Percentiles rank a stretch among this genome's conserved stretches.
phyloP scores from a whole-genome alignment of 352 stramenopile species.

The Phytophthora tentaculata region DNA sequence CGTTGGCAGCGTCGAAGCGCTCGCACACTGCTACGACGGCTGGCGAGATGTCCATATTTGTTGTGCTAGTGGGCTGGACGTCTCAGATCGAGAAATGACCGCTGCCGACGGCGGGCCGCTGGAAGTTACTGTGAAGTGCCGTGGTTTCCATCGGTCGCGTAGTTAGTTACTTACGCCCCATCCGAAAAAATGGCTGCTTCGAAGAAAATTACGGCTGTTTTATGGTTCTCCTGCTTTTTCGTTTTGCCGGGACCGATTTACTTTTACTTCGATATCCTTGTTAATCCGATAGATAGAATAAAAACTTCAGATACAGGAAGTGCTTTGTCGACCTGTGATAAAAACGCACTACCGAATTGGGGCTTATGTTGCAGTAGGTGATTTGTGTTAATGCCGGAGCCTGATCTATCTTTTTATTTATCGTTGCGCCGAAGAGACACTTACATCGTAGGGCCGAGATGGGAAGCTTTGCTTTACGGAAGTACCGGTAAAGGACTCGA shows the following conservation, averaged over 20 bases:
- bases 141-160: not conserved
- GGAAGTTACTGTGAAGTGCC: not conserved
- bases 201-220: constrained; percentile 5
- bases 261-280: not conserved
- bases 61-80: constrained; percentile 1
- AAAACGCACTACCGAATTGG: not conserved
- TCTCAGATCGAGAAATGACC: constrained; percentile 23
- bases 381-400: no score
- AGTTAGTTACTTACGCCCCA: not conserved
- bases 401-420: no score
- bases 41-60: constrained; percentile 43
- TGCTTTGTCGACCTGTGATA: constrained; percentile 1
- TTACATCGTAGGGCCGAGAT: constrained; percentile 1
- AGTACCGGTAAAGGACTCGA: constrained; percentile 2
- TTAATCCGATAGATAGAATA: not conserved
- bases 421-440: no score
- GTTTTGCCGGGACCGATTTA: not conserved
- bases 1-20: constrained; percentile 44
- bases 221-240: not conserved
- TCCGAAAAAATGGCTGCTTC: constrained; percentile 2
- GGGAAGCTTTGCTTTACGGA: constrained; percentile 27
- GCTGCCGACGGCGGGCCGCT: not conserved
- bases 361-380: not conserved
- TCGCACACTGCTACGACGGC: constrained; percentile 58
- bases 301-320: not conserved